Evolutionary conservation across 345 rosid species (phyloP).

Genomic region (Turnera subulata): DNA sequence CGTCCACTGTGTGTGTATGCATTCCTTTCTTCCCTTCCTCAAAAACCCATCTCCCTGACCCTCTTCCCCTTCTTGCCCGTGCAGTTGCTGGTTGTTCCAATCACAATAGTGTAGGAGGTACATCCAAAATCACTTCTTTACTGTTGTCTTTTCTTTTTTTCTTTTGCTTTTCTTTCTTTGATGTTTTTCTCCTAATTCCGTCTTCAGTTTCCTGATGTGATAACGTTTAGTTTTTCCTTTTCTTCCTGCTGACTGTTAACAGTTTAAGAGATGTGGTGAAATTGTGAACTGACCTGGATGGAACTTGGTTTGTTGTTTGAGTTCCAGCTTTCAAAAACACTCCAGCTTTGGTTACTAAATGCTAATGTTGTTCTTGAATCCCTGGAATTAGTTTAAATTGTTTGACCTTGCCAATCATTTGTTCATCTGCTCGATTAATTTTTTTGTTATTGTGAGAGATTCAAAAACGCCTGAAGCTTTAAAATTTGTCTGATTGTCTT

Average conservation of each 20-base stretch:
- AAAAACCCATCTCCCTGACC: background rate
- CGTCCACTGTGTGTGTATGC: constrained; percentile 28
- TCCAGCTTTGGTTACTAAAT: too few species aligned
- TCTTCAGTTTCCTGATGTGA: too few species aligned
- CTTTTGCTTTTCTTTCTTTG: background rate
- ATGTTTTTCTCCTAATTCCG: too few species aligned
- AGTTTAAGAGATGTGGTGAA: too few species aligned
- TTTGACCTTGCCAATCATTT: too few species aligned
- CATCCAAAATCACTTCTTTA: background rate
- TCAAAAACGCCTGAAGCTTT: background rate
- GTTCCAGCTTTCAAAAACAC: too few species aligned
- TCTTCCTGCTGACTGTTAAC: too few species aligned
- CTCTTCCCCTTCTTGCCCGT: constrained; percentile 16
- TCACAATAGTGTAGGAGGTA: constrained; percentile 26
- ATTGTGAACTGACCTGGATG: background rate
- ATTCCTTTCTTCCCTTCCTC: constrained; percentile 16
- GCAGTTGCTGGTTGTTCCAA: constrained; percentile 26
- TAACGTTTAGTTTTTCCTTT: too few species aligned
- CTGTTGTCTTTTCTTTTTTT: background rate
- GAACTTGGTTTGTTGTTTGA: background rate
- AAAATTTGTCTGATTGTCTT: background rate
- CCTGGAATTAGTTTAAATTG: too few species aligned
- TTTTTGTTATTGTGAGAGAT: background rate
- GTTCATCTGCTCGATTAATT: too few species aligned
- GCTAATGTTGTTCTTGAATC: too few species aligned